Conservation (phyloP, 139 green algal genomes). For the Nannochloris sp. region DNA sequence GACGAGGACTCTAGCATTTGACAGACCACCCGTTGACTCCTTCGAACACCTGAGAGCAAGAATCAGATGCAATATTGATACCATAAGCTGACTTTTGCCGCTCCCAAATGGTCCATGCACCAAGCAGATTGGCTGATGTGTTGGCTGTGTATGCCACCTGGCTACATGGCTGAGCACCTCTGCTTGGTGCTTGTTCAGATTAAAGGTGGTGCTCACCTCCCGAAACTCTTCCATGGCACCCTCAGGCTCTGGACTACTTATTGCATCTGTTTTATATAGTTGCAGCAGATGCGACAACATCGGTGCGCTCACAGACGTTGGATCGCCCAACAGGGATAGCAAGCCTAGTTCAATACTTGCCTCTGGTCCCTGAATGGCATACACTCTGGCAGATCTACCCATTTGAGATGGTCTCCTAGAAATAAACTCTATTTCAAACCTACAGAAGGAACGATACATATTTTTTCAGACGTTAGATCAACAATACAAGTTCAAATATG, state of each 20-base stretch:
- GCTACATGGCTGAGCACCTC: constrained; percentile 33
- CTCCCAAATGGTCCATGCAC: constrained; percentile 61
- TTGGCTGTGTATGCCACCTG: constrained; percentile 22
- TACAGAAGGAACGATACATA: constrained; percentile 3
- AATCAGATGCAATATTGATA: constrained; percentile 62
- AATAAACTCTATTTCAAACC: constrained; percentile 57
- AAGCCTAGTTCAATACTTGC: constrained; percentile 49
- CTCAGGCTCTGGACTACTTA: not conserved
- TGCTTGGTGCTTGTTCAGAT: constrained; percentile 54
- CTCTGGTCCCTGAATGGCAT: constrained; percentile 58
- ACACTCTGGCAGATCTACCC: constrained; percentile 26
- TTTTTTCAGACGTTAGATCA: no score
- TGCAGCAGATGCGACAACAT: not conserved
- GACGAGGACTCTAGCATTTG: constrained; percentile 49
- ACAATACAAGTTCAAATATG: constrained; percentile 7
- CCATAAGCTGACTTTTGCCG: constrained; percentile 70
- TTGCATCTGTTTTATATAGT: not conserved
- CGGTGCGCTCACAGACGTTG: not conserved
- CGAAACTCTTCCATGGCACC: not conserved
- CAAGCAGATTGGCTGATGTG: constrained; percentile 44
- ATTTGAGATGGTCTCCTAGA: constrained; percentile 2
- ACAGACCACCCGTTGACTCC: constrained; percentile 1
- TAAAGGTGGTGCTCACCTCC: constrained; percentile 17
- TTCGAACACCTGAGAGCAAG: constrained; percentile 2
- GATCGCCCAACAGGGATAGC: constrained; percentile 23